Conservation (phyloP, 257 asterid genomes). For the Thymus mandschuricus region DNA sequence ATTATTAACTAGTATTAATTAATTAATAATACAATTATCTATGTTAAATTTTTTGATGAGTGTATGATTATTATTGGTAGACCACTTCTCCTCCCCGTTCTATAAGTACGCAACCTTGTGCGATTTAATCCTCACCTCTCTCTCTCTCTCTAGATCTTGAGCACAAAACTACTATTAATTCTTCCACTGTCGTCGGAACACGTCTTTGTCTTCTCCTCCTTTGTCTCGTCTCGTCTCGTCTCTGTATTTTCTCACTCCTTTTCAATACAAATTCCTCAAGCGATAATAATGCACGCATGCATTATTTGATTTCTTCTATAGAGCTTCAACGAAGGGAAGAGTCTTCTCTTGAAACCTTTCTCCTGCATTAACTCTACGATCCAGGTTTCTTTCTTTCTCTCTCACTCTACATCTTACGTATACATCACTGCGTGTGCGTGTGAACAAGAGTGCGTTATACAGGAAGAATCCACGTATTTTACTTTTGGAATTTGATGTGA, state of each 20-base stretch:
- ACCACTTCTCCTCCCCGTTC: not conserved
- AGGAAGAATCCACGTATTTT: not conserved
- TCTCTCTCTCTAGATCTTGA: not conserved
- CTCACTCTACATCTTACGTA: not conserved
- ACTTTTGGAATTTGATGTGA: not conserved
- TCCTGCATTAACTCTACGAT: constrained; percentile 13
- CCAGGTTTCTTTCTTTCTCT: constrained; percentile 29
- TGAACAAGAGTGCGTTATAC: not conserved
- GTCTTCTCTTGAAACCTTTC: constrained; percentile 5
- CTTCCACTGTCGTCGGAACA: constrained; percentile 1
- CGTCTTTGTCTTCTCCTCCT: not conserved
- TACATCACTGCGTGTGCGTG: not conserved
- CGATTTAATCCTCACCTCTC: not conserved
- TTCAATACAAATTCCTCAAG: not conserved
- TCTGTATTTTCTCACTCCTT: not conserved
- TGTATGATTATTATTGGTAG: constrained; percentile 2
- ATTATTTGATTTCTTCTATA: not conserved
- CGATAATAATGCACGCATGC: not conserved
- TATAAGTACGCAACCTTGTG: constrained; percentile 20
- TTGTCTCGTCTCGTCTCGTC: not conserved
- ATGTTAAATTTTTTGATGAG: no score
- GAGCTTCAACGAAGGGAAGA: constrained; percentile 1
- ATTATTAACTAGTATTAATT: not conserved
- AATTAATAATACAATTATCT: not conserved
- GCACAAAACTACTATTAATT: not conserved